These are phyloP conservation scores for Limnanthes douglasii DNA, from an alignment of 345 rosid species.

Conservation along the genomic window DNA sequence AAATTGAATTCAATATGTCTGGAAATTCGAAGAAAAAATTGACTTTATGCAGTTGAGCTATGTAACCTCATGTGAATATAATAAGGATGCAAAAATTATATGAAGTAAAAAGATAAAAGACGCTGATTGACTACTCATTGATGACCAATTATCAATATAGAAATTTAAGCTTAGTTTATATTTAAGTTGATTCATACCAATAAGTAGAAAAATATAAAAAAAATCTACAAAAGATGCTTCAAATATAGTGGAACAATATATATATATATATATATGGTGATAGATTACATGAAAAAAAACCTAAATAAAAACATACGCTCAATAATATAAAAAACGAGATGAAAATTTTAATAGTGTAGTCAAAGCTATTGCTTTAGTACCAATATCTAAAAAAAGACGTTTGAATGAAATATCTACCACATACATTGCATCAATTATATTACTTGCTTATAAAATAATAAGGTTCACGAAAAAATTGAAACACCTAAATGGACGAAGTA, in stretches of 20 bases:
- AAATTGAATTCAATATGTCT: constrained; percentile 87
- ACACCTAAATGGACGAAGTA: too few species aligned
- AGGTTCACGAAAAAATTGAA: too few species aligned
- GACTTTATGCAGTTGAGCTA: constrained; percentile 59
- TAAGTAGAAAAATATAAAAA: too few species aligned
- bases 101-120: constrained; percentile 4
- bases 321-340: constrained; percentile 88
- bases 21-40: constrained; percentile 95
- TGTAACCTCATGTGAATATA: constrained; percentile 54
- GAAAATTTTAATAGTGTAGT: constrained; percentile 81
- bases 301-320: constrained; percentile 45
- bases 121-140: background rate
- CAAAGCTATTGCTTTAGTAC: constrained; percentile 86
- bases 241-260: constrained; percentile 1
- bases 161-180: too few species aligned
- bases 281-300: constrained; percentile 6
- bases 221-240: too few species aligned
- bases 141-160: too few species aligned
- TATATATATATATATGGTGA: background rate
- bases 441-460: constrained; percentile 61
- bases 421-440: constrained; percentile 86
- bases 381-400: constrained; percentile 53
- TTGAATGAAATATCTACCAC: constrained; percentile 55
- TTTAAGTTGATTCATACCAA: too few species aligned
- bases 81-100: background rate